Evolutionary conservation across 176 grass and related monocot species (phyloP).

Genomic region (Oryza meridionalis): DNA sequence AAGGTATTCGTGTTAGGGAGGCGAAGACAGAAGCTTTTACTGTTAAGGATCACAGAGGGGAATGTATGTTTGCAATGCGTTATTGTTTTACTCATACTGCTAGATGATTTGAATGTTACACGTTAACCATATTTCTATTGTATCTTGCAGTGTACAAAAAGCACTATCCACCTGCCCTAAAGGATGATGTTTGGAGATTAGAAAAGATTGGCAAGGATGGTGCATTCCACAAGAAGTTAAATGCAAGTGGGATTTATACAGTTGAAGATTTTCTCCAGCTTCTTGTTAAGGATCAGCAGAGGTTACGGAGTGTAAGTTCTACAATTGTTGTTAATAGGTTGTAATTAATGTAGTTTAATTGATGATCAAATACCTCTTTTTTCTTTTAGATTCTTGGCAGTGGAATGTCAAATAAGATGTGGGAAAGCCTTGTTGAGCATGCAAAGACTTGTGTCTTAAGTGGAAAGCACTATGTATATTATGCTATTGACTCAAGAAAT

Average conservation of each 20-base stretch:
- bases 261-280: constrained; percentile 94
- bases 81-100: constrained; percentile 30
- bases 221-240: constrained; percentile 91
- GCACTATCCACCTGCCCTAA: constrained; percentile 85
- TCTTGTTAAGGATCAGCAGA: constrained; percentile 85
- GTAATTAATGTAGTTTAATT: constrained; percentile 18
- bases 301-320: constrained; percentile 69
- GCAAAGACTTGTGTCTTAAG: constrained; percentile 91
- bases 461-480: constrained; percentile 85
- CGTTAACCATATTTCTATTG: constrained; percentile 34
- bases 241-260: constrained; percentile 59
- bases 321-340: constrained; percentile 32
- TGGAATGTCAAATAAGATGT: constrained; percentile 97
- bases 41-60: constrained; percentile 93
- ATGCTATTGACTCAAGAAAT: constrained; percentile 67
- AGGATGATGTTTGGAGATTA: constrained; percentile 95
- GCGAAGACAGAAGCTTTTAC: constrained; percentile 93
- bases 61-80: constrained; percentile 53
- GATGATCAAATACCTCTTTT: constrained; percentile 29
- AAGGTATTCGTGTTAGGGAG: constrained; percentile 80
- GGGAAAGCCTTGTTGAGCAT: constrained; percentile 94
- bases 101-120: constrained; percentile 24
- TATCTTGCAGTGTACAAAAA: constrained; percentile 91
- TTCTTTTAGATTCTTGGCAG: constrained; percentile 77
- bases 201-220: constrained; percentile 95